Percentiles rank a stretch among this genome's conserved stretches.
phyloP scores from a whole-genome alignment of 257 asterid genomes.

The Ilex aquifolium region DNA sequence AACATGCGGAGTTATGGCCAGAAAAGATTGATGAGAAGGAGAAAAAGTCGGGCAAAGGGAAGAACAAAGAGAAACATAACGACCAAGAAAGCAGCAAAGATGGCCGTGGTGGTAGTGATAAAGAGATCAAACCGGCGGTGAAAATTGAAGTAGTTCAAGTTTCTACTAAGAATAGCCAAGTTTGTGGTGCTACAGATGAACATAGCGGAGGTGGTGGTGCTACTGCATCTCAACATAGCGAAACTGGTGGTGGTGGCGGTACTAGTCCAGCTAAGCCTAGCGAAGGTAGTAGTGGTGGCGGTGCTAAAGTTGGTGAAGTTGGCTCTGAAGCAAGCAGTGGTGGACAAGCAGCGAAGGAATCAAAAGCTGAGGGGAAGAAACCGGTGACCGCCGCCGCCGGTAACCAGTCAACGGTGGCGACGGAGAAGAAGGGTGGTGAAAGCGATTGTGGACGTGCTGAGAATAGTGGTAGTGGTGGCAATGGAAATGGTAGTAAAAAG shows the following conservation, averaged over 20 bases:
- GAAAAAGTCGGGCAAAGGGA: background rate
- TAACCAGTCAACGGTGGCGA: constrained; percentile 21
- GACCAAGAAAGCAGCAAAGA: constrained; percentile 10
- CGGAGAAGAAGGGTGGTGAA: constrained; percentile 19
- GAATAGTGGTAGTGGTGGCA: constrained; percentile 5
- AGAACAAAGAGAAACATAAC: constrained; percentile 17
- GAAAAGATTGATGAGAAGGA: constrained; percentile 5
- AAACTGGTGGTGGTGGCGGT: too few relatives aligned
- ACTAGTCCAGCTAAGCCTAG: background rate
- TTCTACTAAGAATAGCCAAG: background rate
- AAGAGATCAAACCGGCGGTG: constrained; percentile 11
- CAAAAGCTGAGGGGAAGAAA: constrained; percentile 28
- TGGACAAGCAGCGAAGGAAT: constrained; percentile 12
- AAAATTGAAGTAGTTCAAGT: constrained; percentile 10
- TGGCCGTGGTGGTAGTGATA: constrained; percentile 1
- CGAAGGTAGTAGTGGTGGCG: background rate
- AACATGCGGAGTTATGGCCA: constrained; percentile 58
- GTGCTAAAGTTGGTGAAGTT: constrained; percentile 1
- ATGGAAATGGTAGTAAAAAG: constrained; percentile 30
- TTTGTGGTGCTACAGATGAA: too few relatives aligned
- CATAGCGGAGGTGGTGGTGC: too few relatives aligned
- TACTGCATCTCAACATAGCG: too few relatives aligned
- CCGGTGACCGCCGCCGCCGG: constrained; percentile 12
- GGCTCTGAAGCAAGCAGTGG: constrained; percentile 3
- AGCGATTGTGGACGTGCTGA: background rate